A percentile compares a stretch with the other conserved stretches of the same genome.
These are phyloP conservation scores for Hymenoscyphus scutula DNA, from an alignment of 2,329 filamentous ascomycete species.

Conservation along the genomic window DNA sequence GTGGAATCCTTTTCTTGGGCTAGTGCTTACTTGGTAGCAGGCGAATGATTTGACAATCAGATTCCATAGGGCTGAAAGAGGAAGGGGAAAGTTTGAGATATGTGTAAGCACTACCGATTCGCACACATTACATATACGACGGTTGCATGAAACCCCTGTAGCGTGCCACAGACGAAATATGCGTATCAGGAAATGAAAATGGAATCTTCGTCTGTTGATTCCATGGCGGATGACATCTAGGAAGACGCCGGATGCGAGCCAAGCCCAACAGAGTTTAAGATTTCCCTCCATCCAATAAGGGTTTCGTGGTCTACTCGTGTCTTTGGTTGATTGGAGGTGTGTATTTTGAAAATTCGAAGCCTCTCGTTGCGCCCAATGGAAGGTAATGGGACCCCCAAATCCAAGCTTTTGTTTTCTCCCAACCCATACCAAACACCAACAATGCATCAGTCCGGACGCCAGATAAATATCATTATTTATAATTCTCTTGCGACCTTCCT, in stretches of 20 bases:
- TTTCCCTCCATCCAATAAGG: too few relatives aligned
- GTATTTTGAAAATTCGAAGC: background rate
- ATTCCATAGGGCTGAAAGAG: background rate
- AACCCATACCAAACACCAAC: background rate
- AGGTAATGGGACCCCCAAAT: background rate
- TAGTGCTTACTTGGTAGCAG: background rate
- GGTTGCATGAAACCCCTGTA: background rate
- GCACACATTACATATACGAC: background rate
- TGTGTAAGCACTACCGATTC: background rate
- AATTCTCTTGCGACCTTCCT: conserved; percentile 48
- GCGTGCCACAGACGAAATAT: background rate
- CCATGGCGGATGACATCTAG: background rate
- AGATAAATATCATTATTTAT: background rate
- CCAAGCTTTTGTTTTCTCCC: background rate
- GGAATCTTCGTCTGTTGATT: background rate
- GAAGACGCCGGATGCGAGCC: too few relatives aligned
- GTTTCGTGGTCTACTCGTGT: background rate
- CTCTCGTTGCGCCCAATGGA: background rate
- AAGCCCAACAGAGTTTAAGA: too few relatives aligned
- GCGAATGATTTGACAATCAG: background rate
- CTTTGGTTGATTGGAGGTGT: background rate
- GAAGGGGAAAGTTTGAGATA: background rate
- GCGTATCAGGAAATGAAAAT: background rate
- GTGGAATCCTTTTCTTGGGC: background rate
- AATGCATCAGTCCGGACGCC: background rate